Conservation (phyloP, 371 early-diverging fungal species). For the Batkoa obscura region DNA sequence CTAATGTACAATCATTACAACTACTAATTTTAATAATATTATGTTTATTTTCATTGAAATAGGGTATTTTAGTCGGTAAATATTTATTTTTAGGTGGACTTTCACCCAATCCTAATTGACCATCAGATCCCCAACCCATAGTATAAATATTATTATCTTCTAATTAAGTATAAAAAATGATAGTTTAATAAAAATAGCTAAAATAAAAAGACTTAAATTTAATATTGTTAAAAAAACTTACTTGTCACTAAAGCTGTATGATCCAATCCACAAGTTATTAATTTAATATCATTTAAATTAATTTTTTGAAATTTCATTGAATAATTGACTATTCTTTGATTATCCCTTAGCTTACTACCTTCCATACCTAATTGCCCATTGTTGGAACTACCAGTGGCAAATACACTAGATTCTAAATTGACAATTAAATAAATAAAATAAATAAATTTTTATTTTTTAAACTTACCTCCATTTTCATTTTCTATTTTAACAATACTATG, state of each 20-base stretch:
- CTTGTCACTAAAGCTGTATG: constrained; percentile 41
- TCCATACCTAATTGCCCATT: constrained; percentile 19
- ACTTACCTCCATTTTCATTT: neutral
- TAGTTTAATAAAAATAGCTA: too few species aligned
- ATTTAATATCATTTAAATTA: constrained; percentile 15
- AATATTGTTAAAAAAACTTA: constrained; percentile 6
- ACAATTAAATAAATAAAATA: neutral
- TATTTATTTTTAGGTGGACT: constrained; percentile 19
- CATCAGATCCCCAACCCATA: constrained; percentile 72
- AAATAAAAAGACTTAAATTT: neutral
- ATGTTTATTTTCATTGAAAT: constrained; percentile 19
- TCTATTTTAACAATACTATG: neutral
- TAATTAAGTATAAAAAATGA: constrained; percentile 4
- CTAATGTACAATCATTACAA: constrained; percentile 52
- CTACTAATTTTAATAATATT: constrained; percentile 17
- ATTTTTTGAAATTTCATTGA: constrained; percentile 9
- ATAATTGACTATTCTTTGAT: constrained; percentile 7
- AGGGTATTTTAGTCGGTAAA: constrained; percentile 22
- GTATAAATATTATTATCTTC: constrained; percentile 27
- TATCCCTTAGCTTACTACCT: constrained; percentile 6
- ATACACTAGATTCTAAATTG: constrained; percentile 1
- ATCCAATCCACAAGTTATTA: constrained; percentile 53
- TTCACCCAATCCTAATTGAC: constrained; percentile 46
- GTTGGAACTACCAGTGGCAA: constrained; percentile 17
- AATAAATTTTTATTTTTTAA: neutral